Percentiles rank a stretch among this genome's conserved stretches.
Evolutionary conservation across 1,139 yeast species (phyloP).

Genomic region (Pichia kudriavzevii): DNA sequence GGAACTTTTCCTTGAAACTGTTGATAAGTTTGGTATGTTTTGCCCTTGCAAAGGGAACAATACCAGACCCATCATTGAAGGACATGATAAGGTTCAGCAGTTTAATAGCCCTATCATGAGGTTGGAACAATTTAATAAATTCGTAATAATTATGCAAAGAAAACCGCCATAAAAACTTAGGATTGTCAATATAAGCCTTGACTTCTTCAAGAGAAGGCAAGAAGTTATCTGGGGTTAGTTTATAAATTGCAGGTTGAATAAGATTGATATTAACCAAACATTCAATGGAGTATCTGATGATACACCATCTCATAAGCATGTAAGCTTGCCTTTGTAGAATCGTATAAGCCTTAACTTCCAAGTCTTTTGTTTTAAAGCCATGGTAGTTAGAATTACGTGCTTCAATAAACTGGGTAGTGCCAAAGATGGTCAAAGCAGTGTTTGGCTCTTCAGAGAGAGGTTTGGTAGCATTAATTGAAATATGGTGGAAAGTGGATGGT

Average conservation of each 20-base stretch:
- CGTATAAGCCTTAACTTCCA: neutral
- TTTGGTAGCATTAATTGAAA: no score
- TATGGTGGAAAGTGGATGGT: no score
- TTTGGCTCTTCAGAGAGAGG: no score
- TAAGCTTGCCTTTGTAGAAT: conserved; percentile 1
- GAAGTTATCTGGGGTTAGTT: conserved; percentile 3
- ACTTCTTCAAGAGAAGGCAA: conserved; percentile 1
- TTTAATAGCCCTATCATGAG: no score
- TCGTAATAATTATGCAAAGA: conserved; percentile 1
- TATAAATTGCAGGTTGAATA: neutral
- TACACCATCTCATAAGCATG: neutral
- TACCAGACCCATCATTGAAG: neutral
- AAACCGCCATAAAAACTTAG: conserved; percentile 6
- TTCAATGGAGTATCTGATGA: neutral
- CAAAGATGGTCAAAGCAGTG: conserved; percentile 1
- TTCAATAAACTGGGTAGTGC: conserved; percentile 1
- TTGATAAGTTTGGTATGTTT: neutral
- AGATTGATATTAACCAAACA: neutral
- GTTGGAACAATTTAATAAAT: neutral
- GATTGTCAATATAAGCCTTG: conserved; percentile 1
- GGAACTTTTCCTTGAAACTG: neutral
- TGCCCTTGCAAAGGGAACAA: neutral
- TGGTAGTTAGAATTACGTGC: neutral
- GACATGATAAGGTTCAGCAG: no score
- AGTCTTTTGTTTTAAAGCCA: neutral